Conservation (phyloP, 495 filamentous ascomycete genomes). For the Pseudoneurospora amorphoporcata region DNA sequence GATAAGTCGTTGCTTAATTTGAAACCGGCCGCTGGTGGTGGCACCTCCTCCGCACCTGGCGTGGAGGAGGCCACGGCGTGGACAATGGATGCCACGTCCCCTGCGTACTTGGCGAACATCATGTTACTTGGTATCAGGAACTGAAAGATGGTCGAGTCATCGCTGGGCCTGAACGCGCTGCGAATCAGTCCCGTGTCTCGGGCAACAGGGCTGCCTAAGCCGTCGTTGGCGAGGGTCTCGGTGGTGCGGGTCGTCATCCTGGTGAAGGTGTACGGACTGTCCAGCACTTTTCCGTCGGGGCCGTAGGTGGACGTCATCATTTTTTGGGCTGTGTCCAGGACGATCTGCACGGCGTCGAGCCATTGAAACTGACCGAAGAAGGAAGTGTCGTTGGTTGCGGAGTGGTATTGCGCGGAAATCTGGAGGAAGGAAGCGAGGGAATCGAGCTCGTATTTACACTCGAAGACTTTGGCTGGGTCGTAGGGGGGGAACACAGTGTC, state of each 20-base stretch:
- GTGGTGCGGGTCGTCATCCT: constrained; percentile 41
- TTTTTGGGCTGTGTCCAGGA: constrained; percentile 38
- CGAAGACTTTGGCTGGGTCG: constrained; percentile 24
- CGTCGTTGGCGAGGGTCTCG: constrained; percentile 50
- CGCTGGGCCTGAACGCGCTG: constrained; percentile 53
- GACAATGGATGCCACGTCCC: constrained; percentile 39
- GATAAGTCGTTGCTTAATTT: constrained; percentile 38
- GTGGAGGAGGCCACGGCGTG: neutral
- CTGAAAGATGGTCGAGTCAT: constrained; percentile 49
- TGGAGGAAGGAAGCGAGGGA: constrained; percentile 55
- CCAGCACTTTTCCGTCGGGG: constrained; percentile 41
- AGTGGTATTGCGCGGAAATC: constrained; percentile 47
- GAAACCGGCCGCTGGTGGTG: constrained; percentile 3
- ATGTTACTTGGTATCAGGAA: constrained; percentile 57
- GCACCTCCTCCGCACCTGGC: neutral
- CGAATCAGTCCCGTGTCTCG: constrained; percentile 50
- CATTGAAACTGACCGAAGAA: constrained; percentile 51
- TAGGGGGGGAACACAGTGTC: constrained; percentile 17
- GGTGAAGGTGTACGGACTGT: constrained; percentile 46
- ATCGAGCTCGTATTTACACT: constrained; percentile 59
- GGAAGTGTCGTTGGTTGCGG: constrained; percentile 42
- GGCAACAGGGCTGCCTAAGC: constrained; percentile 47
- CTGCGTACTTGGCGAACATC: constrained; percentile 53
- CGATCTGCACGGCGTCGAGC: constrained; percentile 37
- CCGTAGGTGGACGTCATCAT: constrained; percentile 49